These are phyloP conservation scores for Lactifluus echinatus DNA, from an alignment of 768 basidiomycete species.

Conservation along the genomic window DNA sequence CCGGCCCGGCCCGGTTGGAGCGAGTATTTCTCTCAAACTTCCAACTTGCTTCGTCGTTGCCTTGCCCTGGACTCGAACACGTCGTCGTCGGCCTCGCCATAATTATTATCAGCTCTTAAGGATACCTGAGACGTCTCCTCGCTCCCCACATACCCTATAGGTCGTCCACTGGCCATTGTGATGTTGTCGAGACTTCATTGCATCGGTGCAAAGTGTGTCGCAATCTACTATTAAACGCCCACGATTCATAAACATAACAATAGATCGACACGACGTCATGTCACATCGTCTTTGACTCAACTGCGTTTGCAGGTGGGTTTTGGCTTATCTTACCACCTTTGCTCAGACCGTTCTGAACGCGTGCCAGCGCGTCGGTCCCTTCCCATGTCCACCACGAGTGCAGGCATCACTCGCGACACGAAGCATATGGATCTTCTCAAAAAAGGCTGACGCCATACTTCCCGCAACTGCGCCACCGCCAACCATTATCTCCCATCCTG, in stretches of 20 bases:
- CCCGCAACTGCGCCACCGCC: not conserved
- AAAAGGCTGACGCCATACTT: not conserved
- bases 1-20: no score
- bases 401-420: not conserved
- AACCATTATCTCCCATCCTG: not conserved
- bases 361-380: constrained; percentile 4
- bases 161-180: not conserved
- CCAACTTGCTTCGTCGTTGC: not conserved
- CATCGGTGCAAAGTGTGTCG: constrained; percentile 7
- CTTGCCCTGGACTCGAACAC: not conserved
- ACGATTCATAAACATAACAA: not conserved
- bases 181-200: constrained; percentile 16
- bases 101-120: not conserved
- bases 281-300: not conserved
- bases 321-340: not conserved
- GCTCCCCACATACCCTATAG: not conserved
- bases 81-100: not conserved
- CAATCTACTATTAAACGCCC: not conserved
- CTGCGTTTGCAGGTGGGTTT: constrained; percentile 1
- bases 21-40: no score
- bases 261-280: constrained; percentile 6
- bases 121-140: not conserved
- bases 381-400: not conserved
- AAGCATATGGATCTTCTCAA: constrained; percentile 15
- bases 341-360: not conserved